Conservation (phyloP, 1,139 yeast genomes). For the Hyphopichia burtonii region DNA sequence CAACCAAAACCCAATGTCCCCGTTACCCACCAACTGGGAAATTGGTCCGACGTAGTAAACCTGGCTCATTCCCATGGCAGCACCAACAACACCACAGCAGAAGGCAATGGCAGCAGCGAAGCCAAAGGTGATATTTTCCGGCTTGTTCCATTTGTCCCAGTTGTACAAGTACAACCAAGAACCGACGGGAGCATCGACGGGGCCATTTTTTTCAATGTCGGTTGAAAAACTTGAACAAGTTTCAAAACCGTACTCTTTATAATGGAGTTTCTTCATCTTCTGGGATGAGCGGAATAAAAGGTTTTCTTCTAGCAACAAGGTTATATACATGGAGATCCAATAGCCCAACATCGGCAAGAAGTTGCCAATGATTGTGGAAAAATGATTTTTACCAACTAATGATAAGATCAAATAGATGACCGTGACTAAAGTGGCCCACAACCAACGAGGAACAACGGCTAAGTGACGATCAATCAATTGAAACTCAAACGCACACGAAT, state of each 20-base stretch:
- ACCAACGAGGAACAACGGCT: constrained; percentile 75
- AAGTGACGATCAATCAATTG: constrained; percentile 67
- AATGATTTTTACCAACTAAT: constrained; percentile 72
- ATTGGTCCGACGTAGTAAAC: constrained; percentile 75
- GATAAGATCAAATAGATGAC: constrained; percentile 67
- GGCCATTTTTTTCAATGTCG: not conserved
- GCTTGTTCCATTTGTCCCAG: constrained; percentile 68
- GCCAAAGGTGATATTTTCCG: constrained; percentile 55
- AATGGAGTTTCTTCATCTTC: constrained; percentile 11
- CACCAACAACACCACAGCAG: constrained; percentile 67
- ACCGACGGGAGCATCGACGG: constrained; percentile 1
- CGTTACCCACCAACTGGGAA: constrained; percentile 57
- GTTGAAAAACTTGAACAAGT: not conserved
- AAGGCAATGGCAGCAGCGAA: constrained; percentile 64
- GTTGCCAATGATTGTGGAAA: constrained; percentile 76
- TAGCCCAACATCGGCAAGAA: constrained; percentile 94
- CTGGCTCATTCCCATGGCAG: constrained; percentile 81
- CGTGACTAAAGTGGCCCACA: constrained; percentile 68
- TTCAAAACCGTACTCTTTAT: constrained; percentile 12
- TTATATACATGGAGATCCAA: constrained; percentile 85
- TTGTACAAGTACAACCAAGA: constrained; percentile 34
- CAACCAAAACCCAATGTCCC: constrained; percentile 82
- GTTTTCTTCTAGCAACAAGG: constrained; percentile 72
- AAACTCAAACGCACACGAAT: constrained; percentile 79
- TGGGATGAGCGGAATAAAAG: constrained; percentile 52